phyloP scores from a whole-genome alignment of 352 stramenopile species.

The Phytopythium cucurbitacearum region DNA sequence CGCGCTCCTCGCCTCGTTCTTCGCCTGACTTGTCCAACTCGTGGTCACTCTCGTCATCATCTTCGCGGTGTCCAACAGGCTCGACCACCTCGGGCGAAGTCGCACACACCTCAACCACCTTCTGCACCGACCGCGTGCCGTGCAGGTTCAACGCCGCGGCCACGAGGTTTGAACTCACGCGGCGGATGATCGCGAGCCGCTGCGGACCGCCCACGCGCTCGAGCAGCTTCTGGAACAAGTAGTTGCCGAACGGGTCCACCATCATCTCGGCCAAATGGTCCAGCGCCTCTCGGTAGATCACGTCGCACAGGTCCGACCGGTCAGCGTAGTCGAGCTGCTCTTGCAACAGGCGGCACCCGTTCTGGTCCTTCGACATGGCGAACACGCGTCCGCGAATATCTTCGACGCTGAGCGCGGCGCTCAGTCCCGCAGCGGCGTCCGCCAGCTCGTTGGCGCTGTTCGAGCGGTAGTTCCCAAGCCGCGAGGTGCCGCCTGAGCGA shows the following conservation, averaged over 20 bases:
- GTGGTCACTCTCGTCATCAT: conserved; percentile 23
- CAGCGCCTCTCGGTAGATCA: conserved; percentile 97
- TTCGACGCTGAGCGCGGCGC: conserved; percentile 51
- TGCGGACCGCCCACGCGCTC: conserved; percentile 92
- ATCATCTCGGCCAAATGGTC: conserved; percentile 96
- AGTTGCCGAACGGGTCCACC: conserved; percentile 99
- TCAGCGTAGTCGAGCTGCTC: conserved; percentile 95
- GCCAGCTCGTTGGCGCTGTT: conserved; percentile 15
- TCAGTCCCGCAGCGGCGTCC: conserved; percentile 20
- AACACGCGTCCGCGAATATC: conserved; percentile 80
- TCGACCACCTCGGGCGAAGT: conserved; percentile 66
- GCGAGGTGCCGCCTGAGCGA: conserved; percentile 15
- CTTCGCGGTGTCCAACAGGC: conserved; percentile 38
- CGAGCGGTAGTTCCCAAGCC: conserved; percentile 27
- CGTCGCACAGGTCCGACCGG: conserved; percentile 84
- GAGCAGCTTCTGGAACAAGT: conserved; percentile 99
- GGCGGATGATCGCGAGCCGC: conserved; percentile 90
- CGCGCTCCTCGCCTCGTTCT: conserved; percentile 18
- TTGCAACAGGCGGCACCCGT: conserved; percentile 96
- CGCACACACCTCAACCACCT: conserved; percentile 96
- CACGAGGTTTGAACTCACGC: conserved; percentile 92
- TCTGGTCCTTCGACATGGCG: conserved; percentile 94
- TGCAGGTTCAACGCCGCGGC: conserved; percentile 97
- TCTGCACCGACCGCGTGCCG: conserved; percentile 97
- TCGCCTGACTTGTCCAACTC: conserved; percentile 13